phyloP scores from a whole-genome alignment of 2,329 filamentous ascomycete species.

The Hypoxylon sp. region DNA sequence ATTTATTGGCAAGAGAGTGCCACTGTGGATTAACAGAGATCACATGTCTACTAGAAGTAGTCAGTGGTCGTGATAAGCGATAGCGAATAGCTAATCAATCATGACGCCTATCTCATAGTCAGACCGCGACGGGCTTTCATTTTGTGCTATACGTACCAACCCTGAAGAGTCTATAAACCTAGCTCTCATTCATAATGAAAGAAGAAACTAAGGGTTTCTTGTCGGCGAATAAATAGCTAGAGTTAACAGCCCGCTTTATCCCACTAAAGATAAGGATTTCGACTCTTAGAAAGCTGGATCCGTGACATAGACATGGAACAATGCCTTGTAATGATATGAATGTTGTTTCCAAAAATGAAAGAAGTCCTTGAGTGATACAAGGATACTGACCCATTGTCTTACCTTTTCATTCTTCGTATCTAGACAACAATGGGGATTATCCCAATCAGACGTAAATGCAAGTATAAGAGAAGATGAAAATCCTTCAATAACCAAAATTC shows the following conservation, averaged over 20 bases:
- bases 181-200: no score
- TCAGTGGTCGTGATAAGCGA: neutral
- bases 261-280: neutral
- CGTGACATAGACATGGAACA: neutral
- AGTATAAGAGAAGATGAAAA: constrained; percentile 14
- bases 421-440: constrained; percentile 19
- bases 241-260: neutral
- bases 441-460: no score
- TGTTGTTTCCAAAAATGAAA: neutral
- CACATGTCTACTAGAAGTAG: neutral
- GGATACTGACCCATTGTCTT: neutral
- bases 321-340: neutral
- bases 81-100: neutral
- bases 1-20: neutral
- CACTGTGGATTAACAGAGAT: neutral
- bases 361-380: neutral
- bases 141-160: no score
- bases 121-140: neutral
- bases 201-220: no score
- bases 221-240: neutral
- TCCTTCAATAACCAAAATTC: neutral
- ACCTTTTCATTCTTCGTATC: constrained; percentile 8
- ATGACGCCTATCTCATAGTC: no score
- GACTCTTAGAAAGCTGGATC: neutral
- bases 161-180: no score